phyloP scores from a whole-genome alignment of 177 flowering plant species.

The Vitis hybrid region DNA sequence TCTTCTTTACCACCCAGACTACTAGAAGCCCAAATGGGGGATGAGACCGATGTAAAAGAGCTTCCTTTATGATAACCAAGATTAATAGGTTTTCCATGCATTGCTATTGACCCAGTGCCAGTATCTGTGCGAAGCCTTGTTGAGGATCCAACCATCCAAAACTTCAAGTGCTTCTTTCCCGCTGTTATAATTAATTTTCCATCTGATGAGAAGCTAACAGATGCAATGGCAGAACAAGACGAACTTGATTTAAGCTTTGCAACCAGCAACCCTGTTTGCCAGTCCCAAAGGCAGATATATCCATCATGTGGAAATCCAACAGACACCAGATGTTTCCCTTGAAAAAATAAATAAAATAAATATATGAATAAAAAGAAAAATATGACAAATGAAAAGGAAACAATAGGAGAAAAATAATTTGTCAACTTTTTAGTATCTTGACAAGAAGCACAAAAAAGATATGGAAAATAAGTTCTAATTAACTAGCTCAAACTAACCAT shows the following conservation, averaged over 20 bases:
- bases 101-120: slow-evolving; percentile 26
- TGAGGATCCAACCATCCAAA: slow-evolving; percentile 51
- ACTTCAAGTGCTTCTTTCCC: slow-evolving; percentile 69
- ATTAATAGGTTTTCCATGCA: slow-evolving; percentile 52
- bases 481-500: slow-evolving; percentile 49
- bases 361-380: neutral
- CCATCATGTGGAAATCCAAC: slow-evolving; percentile 65
- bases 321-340: slow-evolving; percentile 69
- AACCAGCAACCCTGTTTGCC: slow-evolving; percentile 42
- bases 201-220: slow-evolving; percentile 63
- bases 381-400: neutral
- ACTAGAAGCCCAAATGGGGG: slow-evolving; percentile 24
- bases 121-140: slow-evolving; percentile 30
- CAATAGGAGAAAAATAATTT: neutral
- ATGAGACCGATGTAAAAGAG: slow-evolving; percentile 52
- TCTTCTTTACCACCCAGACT: slow-evolving; percentile 16
- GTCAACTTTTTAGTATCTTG: neutral
- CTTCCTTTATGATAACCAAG: slow-evolving; percentile 51
- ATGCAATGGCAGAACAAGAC: slow-evolving; percentile 41
- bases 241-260: slow-evolving; percentile 63
- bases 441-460: neutral
- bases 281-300: slow-evolving; percentile 69
- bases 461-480: slow-evolving; percentile 5
- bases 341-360: neutral
- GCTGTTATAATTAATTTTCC: slow-evolving; percentile 55